These are phyloP conservation scores for Fusarium mundagurra DNA, from an alignment of 2,329 filamentous ascomycete genomes.

Conservation along the genomic window DNA sequence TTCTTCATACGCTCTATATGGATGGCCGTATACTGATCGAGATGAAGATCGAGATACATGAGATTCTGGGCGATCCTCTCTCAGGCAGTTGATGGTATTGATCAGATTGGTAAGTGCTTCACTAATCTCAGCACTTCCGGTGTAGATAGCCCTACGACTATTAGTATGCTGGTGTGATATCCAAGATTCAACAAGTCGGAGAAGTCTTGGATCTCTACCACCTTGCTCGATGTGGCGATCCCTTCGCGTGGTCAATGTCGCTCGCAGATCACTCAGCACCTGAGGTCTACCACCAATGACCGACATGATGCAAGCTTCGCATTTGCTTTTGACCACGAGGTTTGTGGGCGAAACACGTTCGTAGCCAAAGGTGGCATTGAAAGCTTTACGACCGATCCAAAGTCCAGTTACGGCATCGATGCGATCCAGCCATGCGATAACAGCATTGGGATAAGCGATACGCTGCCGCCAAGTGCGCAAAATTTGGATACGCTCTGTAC, in stretches of 20 bases:
- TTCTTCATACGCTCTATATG: background rate
- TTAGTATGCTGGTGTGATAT: slow-evolving; percentile 46
- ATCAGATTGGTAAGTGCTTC: slow-evolving; percentile 9
- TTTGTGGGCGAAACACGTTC: slow-evolving; percentile 37
- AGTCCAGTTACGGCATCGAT: slow-evolving; percentile 45
- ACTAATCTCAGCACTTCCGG: slow-evolving; percentile 22
- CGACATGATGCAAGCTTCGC: slow-evolving; percentile 64
- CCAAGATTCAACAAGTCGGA: slow-evolving; percentile 56
- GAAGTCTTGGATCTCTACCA: slow-evolving; percentile 47
- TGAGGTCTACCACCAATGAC: slow-evolving; percentile 56
- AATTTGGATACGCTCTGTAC: slow-evolving; percentile 46
- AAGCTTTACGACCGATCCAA: slow-evolving; percentile 52
- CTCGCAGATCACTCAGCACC: slow-evolving; percentile 57
- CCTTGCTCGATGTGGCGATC: slow-evolving; percentile 25
- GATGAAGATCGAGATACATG: background rate
- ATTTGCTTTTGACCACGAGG: slow-evolving; percentile 48
- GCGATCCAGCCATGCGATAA: slow-evolving; percentile 41
- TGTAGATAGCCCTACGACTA: slow-evolving; percentile 1
- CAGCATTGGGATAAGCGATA: slow-evolving; percentile 2
- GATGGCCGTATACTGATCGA: background rate
- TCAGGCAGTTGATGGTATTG: background rate
- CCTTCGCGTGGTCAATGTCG: slow-evolving; percentile 54
- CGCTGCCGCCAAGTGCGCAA: slow-evolving; percentile 42
- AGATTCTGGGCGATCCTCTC: background rate
- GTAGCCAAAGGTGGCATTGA: slow-evolving; percentile 49